phyloP scores from a whole-genome alignment of 495 filamentous ascomycete genomes.

The Penicillium psychrofluorescens region DNA sequence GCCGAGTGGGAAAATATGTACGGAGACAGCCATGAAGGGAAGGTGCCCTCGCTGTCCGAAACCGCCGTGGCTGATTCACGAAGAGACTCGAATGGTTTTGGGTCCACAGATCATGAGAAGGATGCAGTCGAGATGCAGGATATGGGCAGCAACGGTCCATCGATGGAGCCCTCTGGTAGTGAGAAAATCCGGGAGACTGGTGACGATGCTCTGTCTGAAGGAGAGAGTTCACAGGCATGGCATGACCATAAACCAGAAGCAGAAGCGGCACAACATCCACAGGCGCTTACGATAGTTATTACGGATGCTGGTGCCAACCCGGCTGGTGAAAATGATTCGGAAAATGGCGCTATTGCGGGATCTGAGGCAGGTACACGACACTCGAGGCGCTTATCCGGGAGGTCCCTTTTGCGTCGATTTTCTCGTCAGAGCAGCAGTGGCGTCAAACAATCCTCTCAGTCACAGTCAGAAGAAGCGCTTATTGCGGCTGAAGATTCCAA shows the following conservation, averaged over 20 bases:
- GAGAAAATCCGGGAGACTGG: slow-evolving; percentile 17
- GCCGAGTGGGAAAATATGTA: slow-evolving; percentile 77
- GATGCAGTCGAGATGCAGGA: slow-evolving; percentile 32
- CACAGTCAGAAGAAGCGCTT: slow-evolving; percentile 19
- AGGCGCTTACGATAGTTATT: too few relatives aligned
- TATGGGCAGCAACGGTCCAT: slow-evolving; percentile 14
- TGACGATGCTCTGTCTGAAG: slow-evolving; percentile 1
- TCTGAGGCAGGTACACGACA: slow-evolving; percentile 25
- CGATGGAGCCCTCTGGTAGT: slow-evolving; percentile 16
- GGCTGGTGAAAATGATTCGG: slow-evolving; percentile 24
- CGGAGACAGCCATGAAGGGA: slow-evolving; percentile 28
- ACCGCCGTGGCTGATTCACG: slow-evolving; percentile 26
- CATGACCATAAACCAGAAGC: neutral
- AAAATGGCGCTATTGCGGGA: slow-evolving; percentile 28
- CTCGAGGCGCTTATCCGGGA: slow-evolving; percentile 23
- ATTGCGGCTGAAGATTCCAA: slow-evolving; percentile 14
- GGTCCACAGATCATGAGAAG: slow-evolving; percentile 16
- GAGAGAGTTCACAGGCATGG: too few relatives aligned
- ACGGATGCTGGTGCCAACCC: neutral
- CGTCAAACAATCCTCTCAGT: slow-evolving; percentile 8
- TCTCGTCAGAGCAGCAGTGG: slow-evolving; percentile 11
- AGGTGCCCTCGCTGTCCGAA: slow-evolving; percentile 14
- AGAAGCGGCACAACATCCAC: neutral
- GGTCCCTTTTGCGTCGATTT: slow-evolving; percentile 10
- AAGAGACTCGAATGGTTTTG: slow-evolving; percentile 13